A percentile compares a stretch with the other conserved stretches of the same genome.
Conservation (phyloP, 805 yeast species). For the Cyberlindnera amylophila region DNA sequence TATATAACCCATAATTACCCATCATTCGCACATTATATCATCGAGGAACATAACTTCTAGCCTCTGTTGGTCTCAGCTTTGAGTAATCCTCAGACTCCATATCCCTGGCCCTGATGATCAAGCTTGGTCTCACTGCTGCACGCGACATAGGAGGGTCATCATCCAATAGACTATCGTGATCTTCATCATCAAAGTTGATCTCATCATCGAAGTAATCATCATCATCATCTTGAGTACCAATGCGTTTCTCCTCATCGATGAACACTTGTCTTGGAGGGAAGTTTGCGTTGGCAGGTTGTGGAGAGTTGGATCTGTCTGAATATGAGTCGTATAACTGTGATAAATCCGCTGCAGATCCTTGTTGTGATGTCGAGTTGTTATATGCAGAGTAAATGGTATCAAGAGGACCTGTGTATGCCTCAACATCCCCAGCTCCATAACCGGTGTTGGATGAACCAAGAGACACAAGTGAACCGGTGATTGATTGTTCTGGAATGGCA, state of each 20-base stretch:
- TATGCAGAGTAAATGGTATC: background rate
- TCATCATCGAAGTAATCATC: constrained; percentile 1
- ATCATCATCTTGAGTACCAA: constrained; percentile 1
- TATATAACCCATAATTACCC: too few species aligned
- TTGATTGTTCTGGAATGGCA: background rate
- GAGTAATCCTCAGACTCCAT: constrained; percentile 26
- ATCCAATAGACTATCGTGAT: constrained; percentile 8
- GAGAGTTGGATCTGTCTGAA: too few species aligned
- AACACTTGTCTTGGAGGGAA: constrained; percentile 8
- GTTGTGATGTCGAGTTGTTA: background rate
- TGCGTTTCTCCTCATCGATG: constrained; percentile 13
- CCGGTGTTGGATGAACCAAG: background rate
- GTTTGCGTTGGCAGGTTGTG: background rate
- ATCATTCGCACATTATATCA: too few species aligned
- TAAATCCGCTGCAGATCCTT: too few species aligned
- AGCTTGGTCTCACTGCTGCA: constrained; percentile 18
- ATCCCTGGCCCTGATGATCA: constrained; percentile 20
- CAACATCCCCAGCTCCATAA: background rate
- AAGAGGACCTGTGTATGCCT: background rate
- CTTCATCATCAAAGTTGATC: background rate
- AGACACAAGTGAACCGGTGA: background rate
- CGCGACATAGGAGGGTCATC: constrained; percentile 2
- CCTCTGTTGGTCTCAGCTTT: constrained; percentile 8
- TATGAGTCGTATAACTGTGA: too few species aligned
- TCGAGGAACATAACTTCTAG: constrained; percentile 1